Evolutionary conservation across 371 early-diverging fungal genomes (phyloP).

Genomic region (Lichtheimia corymbifera): DNA sequence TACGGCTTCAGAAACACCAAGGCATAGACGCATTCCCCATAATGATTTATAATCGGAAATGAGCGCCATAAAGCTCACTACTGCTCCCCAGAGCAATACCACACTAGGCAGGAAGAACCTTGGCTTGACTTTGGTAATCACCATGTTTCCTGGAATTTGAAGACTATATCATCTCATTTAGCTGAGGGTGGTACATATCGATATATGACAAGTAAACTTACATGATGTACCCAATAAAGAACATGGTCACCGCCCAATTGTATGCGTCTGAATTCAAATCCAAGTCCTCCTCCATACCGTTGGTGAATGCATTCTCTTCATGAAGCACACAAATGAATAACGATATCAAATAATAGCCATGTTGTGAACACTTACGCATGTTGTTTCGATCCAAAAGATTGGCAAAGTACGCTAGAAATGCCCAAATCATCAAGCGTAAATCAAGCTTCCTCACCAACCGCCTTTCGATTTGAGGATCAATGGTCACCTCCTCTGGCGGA

Average conservation of each 20-base stretch:
- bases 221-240: conserved; percentile 73
- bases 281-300: conserved; percentile 51
- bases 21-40: conserved; percentile 59
- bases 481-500: neutral
- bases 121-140: conserved; percentile 54
- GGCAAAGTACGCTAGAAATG: conserved; percentile 69
- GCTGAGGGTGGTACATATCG: too few relatives aligned
- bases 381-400: conserved; percentile 77
- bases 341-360: too few relatives aligned
- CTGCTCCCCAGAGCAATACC: conserved; percentile 65
- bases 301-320: conserved; percentile 46
- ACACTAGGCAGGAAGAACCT: conserved; percentile 56
- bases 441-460: conserved; percentile 67
- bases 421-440: conserved; percentile 64
- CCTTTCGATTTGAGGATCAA: conserved; percentile 22
- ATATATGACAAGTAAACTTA: conserved; percentile 29
- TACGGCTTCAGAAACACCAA: conserved; percentile 61
- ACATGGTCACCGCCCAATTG: conserved; percentile 65
- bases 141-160: conserved; percentile 49
- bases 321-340: neutral
- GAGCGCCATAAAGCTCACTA: conserved; percentile 58
- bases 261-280: conserved; percentile 45
- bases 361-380: conserved; percentile 50
- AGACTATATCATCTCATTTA: conserved; percentile 15
- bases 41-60: conserved; percentile 43